Conservation (phyloP, 768 basidiomycete genomes). For the Suillus bovinus region DNA sequence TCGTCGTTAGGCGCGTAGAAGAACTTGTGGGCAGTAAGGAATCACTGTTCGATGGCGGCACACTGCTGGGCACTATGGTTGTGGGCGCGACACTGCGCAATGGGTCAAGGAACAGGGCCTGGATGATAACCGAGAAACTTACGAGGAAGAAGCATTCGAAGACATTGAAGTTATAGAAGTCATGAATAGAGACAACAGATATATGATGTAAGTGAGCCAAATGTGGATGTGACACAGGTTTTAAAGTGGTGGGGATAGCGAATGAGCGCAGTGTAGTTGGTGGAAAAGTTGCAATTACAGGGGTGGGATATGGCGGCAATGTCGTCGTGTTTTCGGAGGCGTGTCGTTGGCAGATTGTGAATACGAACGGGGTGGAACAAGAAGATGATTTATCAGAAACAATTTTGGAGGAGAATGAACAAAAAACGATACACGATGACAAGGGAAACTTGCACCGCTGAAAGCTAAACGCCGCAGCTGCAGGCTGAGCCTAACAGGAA, state of each 20-base stretch:
- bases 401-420: conserved; percentile 5
- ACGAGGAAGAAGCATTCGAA: conserved; percentile 21
- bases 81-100: conserved; percentile 16
- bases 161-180: conserved; percentile 16
- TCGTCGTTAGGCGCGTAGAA: conserved; percentile 15
- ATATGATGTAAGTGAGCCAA: conserved; percentile 3
- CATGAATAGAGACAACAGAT: not conserved
- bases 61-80: conserved; percentile 19
- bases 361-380: conserved; percentile 9
- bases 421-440: conserved; percentile 7
- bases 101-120: conserved; percentile 14
- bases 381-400: conserved; percentile 11
- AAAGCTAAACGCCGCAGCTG: not conserved
- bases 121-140: conserved; percentile 15
- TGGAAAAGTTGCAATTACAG: conserved; percentile 19
- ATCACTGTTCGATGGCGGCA: conserved; percentile 12
- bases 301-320: conserved; percentile 14
- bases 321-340: conserved; percentile 6
- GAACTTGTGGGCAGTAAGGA: conserved; percentile 13
- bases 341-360: not conserved
- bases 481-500: not conserved
- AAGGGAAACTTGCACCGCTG: conserved; percentile 5
- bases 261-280: conserved; percentile 26
- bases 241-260: conserved; percentile 17
- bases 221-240: conserved; percentile 17